Base-by-base conservation (phyloP, 768 basidiomycete genomes). In the Phaeotremella fagi region DNA sequence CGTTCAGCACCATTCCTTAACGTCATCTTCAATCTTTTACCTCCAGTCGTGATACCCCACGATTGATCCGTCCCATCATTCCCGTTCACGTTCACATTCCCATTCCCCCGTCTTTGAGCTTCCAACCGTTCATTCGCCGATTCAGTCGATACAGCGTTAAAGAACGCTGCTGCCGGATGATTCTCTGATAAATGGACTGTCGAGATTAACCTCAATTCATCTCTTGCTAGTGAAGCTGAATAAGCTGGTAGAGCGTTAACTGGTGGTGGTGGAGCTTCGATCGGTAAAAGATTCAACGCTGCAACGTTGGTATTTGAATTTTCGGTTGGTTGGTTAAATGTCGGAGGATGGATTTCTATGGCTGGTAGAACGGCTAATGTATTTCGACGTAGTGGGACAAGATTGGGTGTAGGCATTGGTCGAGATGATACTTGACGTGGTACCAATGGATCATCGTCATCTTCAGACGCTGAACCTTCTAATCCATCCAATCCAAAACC, bases 131-230 rank as follows among this genome's bases (percentile, higher is more conserved):
- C 38, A 41, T 41, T 41, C 20, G 38, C 38, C 22, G 7, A 11
- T 9, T 41, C 18, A 6, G 38, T 41, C 38, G 38, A 41, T 12
- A 41, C 38, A 22, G 38, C 38, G 26, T 57, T 57, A 37, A 70
- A 70, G 55, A 59, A 64, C 15, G 63, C 54, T 6, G 65, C 58
- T 22, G 64, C 60, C 9, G 68, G 68, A 44, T 70, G 68, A 29
- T 57, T 56, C n/a, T 57, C 33, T 35, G 63, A 59, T n/a, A 70
- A 42, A 46, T 70, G 68, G 9, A 66, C 61, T 2, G 69, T 55
- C 9, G 69, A 71, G 15, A 71, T 68, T 18, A 71, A 50, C 14
- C 69, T 53, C 2, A 61, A 38, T 48, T 71, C 69, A 31, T 71
- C 60, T 1, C 46, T 29, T 16, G 41, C 57, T 12, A 71, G 45